Evolutionary conservation across 208 protist species (phyloP).

Genomic region (Giardia muris): DNA sequence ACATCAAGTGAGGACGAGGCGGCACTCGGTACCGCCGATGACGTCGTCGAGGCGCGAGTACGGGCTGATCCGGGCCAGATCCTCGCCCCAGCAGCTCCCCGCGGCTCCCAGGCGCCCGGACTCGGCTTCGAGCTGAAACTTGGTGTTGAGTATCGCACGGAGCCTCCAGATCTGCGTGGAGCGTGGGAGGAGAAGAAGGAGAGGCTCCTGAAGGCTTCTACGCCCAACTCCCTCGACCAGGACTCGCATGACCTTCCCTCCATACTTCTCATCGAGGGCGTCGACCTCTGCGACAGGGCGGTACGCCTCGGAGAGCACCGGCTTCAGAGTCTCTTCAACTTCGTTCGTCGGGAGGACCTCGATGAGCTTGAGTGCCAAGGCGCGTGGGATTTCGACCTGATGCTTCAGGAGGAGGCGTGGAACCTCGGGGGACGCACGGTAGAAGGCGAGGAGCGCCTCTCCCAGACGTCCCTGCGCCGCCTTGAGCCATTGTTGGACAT

Average conservation of each 20-base stretch:
- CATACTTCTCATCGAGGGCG: neutral
- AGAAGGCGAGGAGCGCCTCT: neutral
- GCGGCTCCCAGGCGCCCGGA: neutral
- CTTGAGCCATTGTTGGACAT: neutral
- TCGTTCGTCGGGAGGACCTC: neutral
- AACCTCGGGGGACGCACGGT: neutral
- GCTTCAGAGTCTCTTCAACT: neutral
- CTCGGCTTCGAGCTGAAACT: neutral
- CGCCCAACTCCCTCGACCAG: neutral
- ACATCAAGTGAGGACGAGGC: neutral
- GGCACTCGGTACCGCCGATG: neutral
- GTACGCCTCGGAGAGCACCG: too few species aligned
- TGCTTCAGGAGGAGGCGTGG: neutral
- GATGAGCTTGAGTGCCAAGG: neutral
- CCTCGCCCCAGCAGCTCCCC: neutral
- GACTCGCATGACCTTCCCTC: neutral
- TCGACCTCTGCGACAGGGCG: too few species aligned
- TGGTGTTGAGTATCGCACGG: neutral
- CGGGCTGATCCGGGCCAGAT: neutral
- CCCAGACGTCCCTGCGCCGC: neutral
- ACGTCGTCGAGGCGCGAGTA: neutral
- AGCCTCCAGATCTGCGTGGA: neutral
- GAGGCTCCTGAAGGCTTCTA: neutral
- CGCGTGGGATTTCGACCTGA: neutral
- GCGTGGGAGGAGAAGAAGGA: neutral